phyloP scores from a whole-genome alignment of 129 eudicot genomes.

The Artemisia argyi region DNA sequence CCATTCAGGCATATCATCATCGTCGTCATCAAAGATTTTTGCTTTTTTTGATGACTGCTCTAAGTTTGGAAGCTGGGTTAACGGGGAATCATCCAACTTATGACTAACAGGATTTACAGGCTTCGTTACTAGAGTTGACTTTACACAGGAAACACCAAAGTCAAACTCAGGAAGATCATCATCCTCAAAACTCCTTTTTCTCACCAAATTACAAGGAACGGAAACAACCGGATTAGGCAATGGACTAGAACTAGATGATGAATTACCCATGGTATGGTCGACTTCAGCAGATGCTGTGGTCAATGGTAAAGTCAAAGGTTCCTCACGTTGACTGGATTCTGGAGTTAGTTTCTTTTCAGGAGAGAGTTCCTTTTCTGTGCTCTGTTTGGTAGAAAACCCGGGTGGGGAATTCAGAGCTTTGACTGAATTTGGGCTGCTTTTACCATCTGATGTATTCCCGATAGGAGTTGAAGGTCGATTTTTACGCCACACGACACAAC shows the following conservation, averaged over 20 bases:
- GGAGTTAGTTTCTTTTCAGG: slow-evolving; percentile 18
- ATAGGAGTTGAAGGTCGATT: slow-evolving; percentile 39
- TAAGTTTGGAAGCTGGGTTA: slow-evolving; percentile 15
- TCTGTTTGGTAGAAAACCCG: slow-evolving; percentile 26
- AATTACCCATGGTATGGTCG: slow-evolving; percentile 19
- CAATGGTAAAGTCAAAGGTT: slow-evolving; percentile 21
- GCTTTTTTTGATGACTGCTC: slow-evolving; percentile 28
- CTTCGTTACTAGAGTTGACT: slow-evolving; percentile 24
- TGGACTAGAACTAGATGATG: slow-evolving; percentile 10
- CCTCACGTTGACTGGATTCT: slow-evolving; percentile 22
- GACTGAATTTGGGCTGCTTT: slow-evolving; percentile 29
- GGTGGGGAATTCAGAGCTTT: slow-evolving; percentile 38
- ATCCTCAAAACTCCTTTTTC: slow-evolving; percentile 33
- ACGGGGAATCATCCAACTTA: slow-evolving; percentile 9
- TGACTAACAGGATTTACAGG: slow-evolving; percentile 17
- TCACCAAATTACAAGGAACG: slow-evolving; percentile 19
- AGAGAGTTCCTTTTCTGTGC: slow-evolving; percentile 28
- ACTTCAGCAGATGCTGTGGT: slow-evolving; percentile 16
- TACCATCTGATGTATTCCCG: slow-evolving; percentile 30
- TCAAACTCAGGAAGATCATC: slow-evolving; percentile 87
- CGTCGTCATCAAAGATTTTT: slow-evolving; percentile 49
- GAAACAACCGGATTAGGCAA: slow-evolving; percentile 14
- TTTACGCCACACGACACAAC: slow-evolving; percentile 76
- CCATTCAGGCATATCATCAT: slow-evolving; percentile 82
- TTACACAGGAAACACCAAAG: slow-evolving; percentile 38